Evolutionary conservation across 139 green algal genomes (phyloP).

Genomic region (Chlamydomonas incerta): DNA sequence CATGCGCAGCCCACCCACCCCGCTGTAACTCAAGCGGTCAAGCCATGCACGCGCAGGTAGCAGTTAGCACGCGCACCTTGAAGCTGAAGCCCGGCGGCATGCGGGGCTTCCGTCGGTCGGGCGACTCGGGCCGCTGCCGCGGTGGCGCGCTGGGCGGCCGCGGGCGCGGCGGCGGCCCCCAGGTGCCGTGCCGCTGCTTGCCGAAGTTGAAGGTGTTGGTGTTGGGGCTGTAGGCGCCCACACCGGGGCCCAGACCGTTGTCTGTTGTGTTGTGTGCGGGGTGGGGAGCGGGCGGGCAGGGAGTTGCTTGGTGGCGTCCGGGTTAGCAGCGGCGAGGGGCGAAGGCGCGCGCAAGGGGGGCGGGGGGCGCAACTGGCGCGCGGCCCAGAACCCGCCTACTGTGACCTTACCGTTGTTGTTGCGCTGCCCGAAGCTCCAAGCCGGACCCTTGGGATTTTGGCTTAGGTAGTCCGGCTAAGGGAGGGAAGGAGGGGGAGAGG

Average conservation of each 20-base stretch:
- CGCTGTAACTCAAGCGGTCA: no score
- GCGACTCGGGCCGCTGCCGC: not conserved
- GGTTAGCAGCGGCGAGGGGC: no score
- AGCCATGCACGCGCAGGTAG: no score
- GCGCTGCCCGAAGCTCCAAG: constrained; percentile 15
- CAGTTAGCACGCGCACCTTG: not conserved
- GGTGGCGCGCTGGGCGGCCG: constrained; percentile 18
- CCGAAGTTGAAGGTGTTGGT: constrained; percentile 33
- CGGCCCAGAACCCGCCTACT: no score
- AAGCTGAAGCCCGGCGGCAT: constrained; percentile 11
- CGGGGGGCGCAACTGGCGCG: no score
- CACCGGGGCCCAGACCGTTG: not conserved
- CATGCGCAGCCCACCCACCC: no score
- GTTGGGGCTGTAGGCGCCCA: constrained; percentile 19
- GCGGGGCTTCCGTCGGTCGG: not conserved
- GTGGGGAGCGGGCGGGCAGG: not conserved
- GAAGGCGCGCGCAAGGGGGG: no score
- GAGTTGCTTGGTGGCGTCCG: not conserved
- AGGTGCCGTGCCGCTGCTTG: not conserved
- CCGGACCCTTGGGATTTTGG: constrained; percentile 26
- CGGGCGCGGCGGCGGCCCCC: constrained; percentile 16
- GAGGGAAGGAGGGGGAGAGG: no score
- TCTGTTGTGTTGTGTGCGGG: not conserved
- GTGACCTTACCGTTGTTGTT: not conserved
- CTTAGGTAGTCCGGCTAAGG: constrained; percentile 22